A percentile compares a stretch with the other conserved stretches of the same genome.
Evolutionary conservation across 176 grass and related monocot species (phyloP).

Genomic region (Luzula sylvatica): DNA sequence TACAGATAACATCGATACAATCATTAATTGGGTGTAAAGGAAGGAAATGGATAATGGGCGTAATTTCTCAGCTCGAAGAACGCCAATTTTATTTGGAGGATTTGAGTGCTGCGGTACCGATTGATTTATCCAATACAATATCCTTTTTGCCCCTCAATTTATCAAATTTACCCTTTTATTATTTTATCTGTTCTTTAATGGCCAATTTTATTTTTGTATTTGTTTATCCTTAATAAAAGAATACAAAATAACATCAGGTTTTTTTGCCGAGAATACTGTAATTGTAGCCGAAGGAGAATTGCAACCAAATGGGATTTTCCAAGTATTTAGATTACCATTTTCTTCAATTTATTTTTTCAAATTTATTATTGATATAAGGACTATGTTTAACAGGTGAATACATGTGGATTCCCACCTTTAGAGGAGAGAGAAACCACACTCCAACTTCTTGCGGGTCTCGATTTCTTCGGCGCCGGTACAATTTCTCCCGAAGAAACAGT

Average conservation of each 20-base stretch:
- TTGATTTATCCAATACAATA: slow-evolving; percentile 77
- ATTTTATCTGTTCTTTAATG: neutral
- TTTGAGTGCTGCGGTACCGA: slow-evolving; percentile 81
- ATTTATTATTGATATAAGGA: neutral
- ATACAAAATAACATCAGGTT: slow-evolving; percentile 91
- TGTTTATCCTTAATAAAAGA: slow-evolving; percentile 46
- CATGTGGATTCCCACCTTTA: slow-evolving; percentile 93
- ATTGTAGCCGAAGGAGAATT: slow-evolving; percentile 84
- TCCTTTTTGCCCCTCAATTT: slow-evolving; percentile 47
- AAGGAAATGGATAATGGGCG: slow-evolving; percentile 92
- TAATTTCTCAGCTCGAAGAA: slow-evolving; percentile 92
- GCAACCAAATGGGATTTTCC: slow-evolving; percentile 74
- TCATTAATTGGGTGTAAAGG: slow-evolving; percentile 85
- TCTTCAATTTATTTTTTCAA: neutral
- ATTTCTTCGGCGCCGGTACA: slow-evolving; percentile 86
- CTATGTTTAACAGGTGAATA: slow-evolving; percentile 57
- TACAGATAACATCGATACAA: slow-evolving; percentile 79
- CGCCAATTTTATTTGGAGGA: slow-evolving; percentile 84
- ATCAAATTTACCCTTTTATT: neutral
- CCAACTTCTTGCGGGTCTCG: slow-evolving; percentile 71
- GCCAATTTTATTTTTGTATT: too few relatives aligned
- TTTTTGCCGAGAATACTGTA: slow-evolving; percentile 87
- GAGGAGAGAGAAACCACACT: slow-evolving; percentile 73
- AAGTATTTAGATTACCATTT: slow-evolving; percentile 32
- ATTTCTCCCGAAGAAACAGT: slow-evolving; percentile 80